Base-by-base conservation (phyloP, 805 yeast genomes). In the Ogataea methanolica region DNA sequence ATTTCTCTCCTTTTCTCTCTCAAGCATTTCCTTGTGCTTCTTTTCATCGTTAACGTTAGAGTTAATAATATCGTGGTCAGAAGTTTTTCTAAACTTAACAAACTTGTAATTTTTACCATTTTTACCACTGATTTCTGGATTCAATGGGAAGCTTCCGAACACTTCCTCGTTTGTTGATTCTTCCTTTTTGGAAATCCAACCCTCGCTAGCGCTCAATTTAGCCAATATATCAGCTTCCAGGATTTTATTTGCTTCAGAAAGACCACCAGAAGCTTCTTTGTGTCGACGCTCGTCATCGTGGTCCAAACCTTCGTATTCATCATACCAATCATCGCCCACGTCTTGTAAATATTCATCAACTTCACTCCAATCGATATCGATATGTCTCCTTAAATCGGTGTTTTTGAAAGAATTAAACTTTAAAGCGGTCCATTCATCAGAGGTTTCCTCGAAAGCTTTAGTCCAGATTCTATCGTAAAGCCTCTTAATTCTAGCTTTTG, bases 361-460 rank as follows among this genome's bases (percentile, higher is more conserved):
- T 41, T 83, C 90, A 40, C 79, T 71, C 91, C 91, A 85, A 62
- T 84, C 87, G 8, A 82, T 85, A 14, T 68, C 63, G 46, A 84
- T 76, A 14, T 48, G 33, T 49, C 75, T 66, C 42, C 79, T 69
- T 65, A 76, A 71, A 64, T 88, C 96, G 16, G 91, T 82, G 59
- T 88, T 88, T 59, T 86, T 85, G 70, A 89, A 75, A 50, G 87
- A 82, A 50, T 82, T 75, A 50, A 75, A 77, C 60, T 84, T 80
- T 65, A 88, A 90, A 40, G 70, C 69, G 44, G 69, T 65, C 97
- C 97, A 90, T 46, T 78, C 82, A 33, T 74, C 75, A 57, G 78
- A 79, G 42, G 86, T 90, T 63, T 87, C 92, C 53, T 83, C 88
- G 62, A 85, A 90, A 3, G 94, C 95, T 49, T 78, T 74, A 54